phyloP scores from a whole-genome alignment of 83 land plant species.

The Diphasiastrum complanatum region DNA sequence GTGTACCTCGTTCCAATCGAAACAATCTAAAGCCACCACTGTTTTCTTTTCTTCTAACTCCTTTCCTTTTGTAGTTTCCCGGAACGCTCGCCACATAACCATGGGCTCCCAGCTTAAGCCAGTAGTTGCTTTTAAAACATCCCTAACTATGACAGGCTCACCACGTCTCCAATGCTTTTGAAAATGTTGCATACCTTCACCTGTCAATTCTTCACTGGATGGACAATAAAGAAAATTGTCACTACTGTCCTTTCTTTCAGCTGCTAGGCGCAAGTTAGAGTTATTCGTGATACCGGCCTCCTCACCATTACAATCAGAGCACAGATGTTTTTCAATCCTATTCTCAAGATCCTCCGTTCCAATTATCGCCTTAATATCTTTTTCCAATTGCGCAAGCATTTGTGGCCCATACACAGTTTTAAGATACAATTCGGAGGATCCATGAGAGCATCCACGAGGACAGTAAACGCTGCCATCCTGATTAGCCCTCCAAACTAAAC shows the following conservation, averaged over 20 bases:
- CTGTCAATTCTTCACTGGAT: slow-evolving; percentile 24
- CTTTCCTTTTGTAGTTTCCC: slow-evolving; percentile 45
- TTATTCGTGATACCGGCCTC: too few relatives aligned
- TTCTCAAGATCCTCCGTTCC: too few relatives aligned
- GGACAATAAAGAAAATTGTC: slow-evolving; percentile 68
- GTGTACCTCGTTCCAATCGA: slow-evolving; percentile 68
- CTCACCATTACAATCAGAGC: slow-evolving; percentile 31
- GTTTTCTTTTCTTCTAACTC: slow-evolving; percentile 38
- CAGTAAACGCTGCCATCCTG: too few relatives aligned
- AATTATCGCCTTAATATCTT: too few relatives aligned
- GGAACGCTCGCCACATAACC: slow-evolving; percentile 91
- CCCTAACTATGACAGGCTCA: slow-evolving; percentile 77
- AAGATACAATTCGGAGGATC: too few relatives aligned
- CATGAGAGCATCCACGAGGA: too few relatives aligned
- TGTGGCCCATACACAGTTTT: too few relatives aligned
- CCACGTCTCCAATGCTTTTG: slow-evolving; percentile 70
- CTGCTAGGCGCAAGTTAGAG: slow-evolving; percentile 39
- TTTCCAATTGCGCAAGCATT: too few relatives aligned
- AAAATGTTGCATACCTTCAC: slow-evolving; percentile 55
- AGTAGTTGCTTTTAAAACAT: slow-evolving; percentile 46
- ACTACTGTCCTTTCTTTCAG: slow-evolving; percentile 33
- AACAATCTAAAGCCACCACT: slow-evolving; percentile 71
- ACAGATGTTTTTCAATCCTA: too few relatives aligned
- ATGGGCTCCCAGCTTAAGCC: slow-evolving; percentile 97
- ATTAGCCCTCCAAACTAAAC: too few relatives aligned